A percentile compares a stretch with the other conserved stretches of the same genome.
Evolutionary conservation across 73 alveolate genomes (phyloP).

Genomic region (Effrenium voratum): DNA sequence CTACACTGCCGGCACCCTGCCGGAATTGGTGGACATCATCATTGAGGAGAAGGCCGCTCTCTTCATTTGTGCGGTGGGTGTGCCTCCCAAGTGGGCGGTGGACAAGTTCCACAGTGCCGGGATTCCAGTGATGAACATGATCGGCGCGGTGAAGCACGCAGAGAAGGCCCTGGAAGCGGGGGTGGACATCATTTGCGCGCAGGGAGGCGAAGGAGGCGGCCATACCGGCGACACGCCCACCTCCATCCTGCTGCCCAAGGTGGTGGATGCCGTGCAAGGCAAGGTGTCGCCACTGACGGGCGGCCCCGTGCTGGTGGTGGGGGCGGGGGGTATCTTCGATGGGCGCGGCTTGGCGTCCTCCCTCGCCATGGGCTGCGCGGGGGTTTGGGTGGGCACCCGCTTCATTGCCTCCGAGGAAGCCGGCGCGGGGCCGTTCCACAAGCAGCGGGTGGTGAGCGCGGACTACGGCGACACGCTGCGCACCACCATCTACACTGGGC

Average conservation of each 20-base stretch:
- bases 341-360: slow-evolving; percentile 87
- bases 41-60: slow-evolving; percentile 82
- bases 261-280: slow-evolving; percentile 56
- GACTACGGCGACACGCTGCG: slow-evolving; percentile 60
- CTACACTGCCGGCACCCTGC: slow-evolving; percentile 82
- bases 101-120: slow-evolving; percentile 94
- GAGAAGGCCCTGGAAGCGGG: slow-evolving; percentile 83
- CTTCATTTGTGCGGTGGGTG: slow-evolving; percentile 88
- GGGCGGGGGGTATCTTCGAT: slow-evolving; percentile 90
- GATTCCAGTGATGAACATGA: slow-evolving; percentile 93
- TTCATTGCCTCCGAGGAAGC: slow-evolving; percentile 75
- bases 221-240: slow-evolving; percentile 93
- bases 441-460: slow-evolving; percentile 58
- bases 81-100: slow-evolving; percentile 92
- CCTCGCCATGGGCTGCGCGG: slow-evolving; percentile 88
- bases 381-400: slow-evolving; percentile 93
- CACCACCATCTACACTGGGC: slow-evolving; percentile 65
- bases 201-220: slow-evolving; percentile 94
- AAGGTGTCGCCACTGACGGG: slow-evolving; percentile 89
- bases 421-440: slow-evolving; percentile 84
- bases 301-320: slow-evolving; percentile 71
- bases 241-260: slow-evolving; percentile 82
- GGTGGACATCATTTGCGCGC: slow-evolving; percentile 86
- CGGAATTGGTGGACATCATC: slow-evolving; percentile 84
- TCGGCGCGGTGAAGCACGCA: slow-evolving; percentile 90